Percentiles rank a stretch among this genome's conserved stretches.
phyloP scores from a whole-genome alignment of 192 early-diverging fungal species.

The Podila epigama region DNA sequence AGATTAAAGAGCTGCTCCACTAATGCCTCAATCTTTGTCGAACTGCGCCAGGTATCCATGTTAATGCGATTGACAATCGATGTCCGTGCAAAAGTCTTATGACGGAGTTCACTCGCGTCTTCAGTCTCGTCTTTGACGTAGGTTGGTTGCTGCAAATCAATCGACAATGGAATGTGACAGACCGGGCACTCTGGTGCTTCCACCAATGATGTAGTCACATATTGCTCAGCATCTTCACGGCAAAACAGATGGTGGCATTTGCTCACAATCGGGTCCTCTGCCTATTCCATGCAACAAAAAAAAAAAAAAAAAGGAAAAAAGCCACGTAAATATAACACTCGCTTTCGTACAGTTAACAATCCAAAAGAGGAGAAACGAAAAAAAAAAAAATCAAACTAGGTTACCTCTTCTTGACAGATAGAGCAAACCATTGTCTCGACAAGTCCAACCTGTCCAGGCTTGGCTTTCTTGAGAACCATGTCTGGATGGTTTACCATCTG shows the following conservation, averaged over 20 bases:
- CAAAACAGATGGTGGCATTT: slow-evolving; percentile 94
- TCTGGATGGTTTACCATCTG: slow-evolving; percentile 92
- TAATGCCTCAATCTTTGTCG: slow-evolving; percentile 94
- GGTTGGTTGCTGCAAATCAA: slow-evolving; percentile 74
- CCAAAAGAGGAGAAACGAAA: neutral
- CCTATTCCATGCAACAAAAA: slow-evolving; percentile 17
- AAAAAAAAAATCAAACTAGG: no score
- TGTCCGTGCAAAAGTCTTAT: slow-evolving; percentile 57
- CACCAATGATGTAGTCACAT: slow-evolving; percentile 27
- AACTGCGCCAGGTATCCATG: slow-evolving; percentile 85
- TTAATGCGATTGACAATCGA: slow-evolving; percentile 95
- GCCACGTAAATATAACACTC: neutral
- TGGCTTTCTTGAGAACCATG: slow-evolving; percentile 68
- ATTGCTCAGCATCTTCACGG: slow-evolving; percentile 76
- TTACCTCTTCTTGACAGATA: slow-evolving; percentile 82
- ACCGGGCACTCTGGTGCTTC: slow-evolving; percentile 74
- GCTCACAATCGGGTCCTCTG: slow-evolving; percentile 83
- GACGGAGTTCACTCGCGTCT: slow-evolving; percentile 25
- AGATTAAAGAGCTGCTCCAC: slow-evolving; percentile 85
- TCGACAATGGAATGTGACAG: slow-evolving; percentile 76
- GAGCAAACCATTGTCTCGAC: slow-evolving; percentile 75
- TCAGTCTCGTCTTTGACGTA: slow-evolving; percentile 51
- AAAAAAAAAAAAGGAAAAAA: neutral
- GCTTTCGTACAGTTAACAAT: neutral
- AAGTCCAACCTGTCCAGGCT: slow-evolving; percentile 61